Evolutionary conservation across 176 grass and related monocot genomes (phyloP), one percentile per base, ranked within the genome.

Genomic region (Avena atlantica): DNA sequence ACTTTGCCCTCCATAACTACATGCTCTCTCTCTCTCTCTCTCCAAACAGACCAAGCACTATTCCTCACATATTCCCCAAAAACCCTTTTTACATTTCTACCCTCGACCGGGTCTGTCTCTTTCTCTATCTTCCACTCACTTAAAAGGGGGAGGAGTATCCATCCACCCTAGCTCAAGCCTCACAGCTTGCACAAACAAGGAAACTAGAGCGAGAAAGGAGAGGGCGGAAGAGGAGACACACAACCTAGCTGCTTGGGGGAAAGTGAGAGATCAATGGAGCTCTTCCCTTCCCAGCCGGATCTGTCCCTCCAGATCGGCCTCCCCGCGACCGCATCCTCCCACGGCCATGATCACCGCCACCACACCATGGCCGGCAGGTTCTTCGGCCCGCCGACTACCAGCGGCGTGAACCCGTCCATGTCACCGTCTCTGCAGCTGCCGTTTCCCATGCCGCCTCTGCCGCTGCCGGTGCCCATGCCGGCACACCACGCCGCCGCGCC

Each of bases 301-400:
- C 86, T 98, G 9, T 98, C 95, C 71, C 91, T 98, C 79, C 95
- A 98, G 78, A 93, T 98, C 76, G 94, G 95, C 21, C 87, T 90
- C 40, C 89, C 93, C 17, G 83, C 88, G 36, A 70, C 19, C 48
- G 67, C 59, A 52, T 53, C 68, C 51, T 36, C 78, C 20, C 71
- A 78, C 69, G 37, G 77, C 59, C 86, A 85, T 70, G 34, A 67
- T 40, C 86, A 80, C 45, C 76, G n/a, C 57, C 63, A 73, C 57
- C 63, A 73, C 16, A 72, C 78, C 45, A 63, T 76, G 10, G 81
- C 27, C 70, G 42, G 82, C 6, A 88, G 90, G 82, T 88, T 91
- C 82, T 88, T 88, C 16, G 76, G 67, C 4, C 47, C 27, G 37
- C 17, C 64, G 1, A 40, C 27, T 36, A 34, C 15, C 11, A 23